Percentiles rank a stretch among this genome's conserved stretches.
Evolutionary conservation across 257 asterid species (phyloP).

Genomic region (Echites panduratus): DNA sequence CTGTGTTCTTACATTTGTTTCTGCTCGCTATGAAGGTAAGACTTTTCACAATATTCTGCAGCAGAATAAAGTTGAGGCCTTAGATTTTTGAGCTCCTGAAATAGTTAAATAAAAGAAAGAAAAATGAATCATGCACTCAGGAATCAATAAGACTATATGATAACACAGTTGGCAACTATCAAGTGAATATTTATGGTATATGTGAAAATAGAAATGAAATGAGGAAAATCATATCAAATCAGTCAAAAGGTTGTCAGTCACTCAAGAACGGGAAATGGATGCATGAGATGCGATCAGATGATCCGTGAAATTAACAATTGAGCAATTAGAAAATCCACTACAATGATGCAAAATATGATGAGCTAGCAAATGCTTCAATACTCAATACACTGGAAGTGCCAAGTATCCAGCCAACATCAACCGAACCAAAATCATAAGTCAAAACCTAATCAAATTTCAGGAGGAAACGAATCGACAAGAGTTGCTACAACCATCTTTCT

Average conservation of each 20-base stretch:
- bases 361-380: too few species aligned
- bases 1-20: slow-evolving; percentile 68
- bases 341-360: neutral
- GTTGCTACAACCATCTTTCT: neutral
- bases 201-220: neutral
- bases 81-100: slow-evolving; percentile 87
- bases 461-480: neutral
- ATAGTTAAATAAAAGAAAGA: slow-evolving; percentile 18
- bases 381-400: neutral
- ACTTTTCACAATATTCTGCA: slow-evolving; percentile 91
- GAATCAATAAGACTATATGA: too few species aligned
- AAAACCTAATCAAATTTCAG: neutral
- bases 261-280: neutral
- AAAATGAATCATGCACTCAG: too few species aligned
- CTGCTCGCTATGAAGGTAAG: slow-evolving; percentile 79
- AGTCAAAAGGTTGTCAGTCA: neutral
- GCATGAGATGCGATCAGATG: neutral
- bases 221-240: neutral
- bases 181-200: neutral
- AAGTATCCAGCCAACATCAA: neutral
- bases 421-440: neutral
- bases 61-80: slow-evolving; percentile 94
- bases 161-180: too few species aligned
- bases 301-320: neutral
- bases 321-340: neutral